Evolutionary conservation across 1,284 basidiomycete species (phyloP).

Genomic region (Trichosporon sp.): DNA sequence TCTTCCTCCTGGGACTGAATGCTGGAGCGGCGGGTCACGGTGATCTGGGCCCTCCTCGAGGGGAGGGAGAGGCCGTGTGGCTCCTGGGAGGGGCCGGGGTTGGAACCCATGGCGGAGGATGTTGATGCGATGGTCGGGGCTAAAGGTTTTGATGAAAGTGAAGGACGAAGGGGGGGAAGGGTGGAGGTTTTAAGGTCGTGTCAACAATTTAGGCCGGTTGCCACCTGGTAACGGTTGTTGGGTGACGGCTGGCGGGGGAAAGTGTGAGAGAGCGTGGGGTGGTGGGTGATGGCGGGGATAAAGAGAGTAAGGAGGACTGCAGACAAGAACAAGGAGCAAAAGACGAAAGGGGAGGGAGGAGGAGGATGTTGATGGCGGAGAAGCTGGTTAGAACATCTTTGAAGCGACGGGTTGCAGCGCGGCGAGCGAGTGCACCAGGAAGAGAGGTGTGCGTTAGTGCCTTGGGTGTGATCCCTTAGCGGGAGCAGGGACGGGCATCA

Average conservation of each 20-base stretch:
- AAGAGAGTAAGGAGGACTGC: conserved; percentile 29
- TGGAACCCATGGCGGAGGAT: conserved; percentile 20
- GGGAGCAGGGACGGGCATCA: neutral
- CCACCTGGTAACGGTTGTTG: neutral
- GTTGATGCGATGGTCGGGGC: conserved; percentile 5
- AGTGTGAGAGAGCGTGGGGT: conserved; percentile 31
- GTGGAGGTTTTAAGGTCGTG: conserved; percentile 11
- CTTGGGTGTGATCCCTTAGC: neutral
- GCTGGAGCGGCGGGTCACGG: conserved; percentile 29
- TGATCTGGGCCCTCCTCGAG: conserved; percentile 29
- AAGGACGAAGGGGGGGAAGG: neutral
- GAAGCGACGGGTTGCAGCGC: neutral
- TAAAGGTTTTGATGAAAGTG: neutral
- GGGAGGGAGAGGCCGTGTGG: conserved; percentile 31
- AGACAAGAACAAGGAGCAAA: conserved; percentile 35
- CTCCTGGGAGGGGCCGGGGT: conserved; percentile 15
- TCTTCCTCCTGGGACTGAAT: conserved; percentile 31
- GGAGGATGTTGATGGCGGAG: conserved; percentile 37
- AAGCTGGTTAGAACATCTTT: neutral
- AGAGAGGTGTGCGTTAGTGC: neutral
- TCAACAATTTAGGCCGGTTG: conserved; percentile 12
- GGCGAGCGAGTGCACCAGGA: neutral
- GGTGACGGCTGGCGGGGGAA: neutral
- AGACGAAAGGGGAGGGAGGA: conserved; percentile 37
- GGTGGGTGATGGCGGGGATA: conserved; percentile 39